These are phyloP conservation scores for Cystobasidium pallidum DNA, from an alignment of 1,284 basidiomycete genomes.

Conservation along the genomic window DNA sequence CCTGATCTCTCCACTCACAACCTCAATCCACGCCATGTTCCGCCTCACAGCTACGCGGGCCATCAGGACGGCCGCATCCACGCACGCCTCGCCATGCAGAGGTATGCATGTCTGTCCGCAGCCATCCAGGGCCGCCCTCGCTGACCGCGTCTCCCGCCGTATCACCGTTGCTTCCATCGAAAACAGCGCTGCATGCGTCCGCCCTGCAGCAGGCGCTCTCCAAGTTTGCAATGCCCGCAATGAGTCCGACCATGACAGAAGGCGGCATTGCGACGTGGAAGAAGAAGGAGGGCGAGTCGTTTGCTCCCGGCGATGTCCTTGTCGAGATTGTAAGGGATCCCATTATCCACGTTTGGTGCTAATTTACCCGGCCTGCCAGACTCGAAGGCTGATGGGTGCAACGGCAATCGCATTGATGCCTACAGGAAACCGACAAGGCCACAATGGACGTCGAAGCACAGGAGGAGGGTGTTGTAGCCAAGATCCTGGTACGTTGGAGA, in stretches of 20 bases:
- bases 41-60: conserved; percentile 21
- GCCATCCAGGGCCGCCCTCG: too few relatives aligned
- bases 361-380: conserved; percentile 5
- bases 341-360: conserved; percentile 1
- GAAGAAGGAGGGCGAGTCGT: conserved; percentile 91
- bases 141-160: background rate
- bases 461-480: conserved; percentile 92
- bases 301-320: conserved; percentile 85
- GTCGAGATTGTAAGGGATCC: conserved; percentile 78
- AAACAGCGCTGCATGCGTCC: conserved; percentile 77
- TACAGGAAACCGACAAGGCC: conserved; percentile 97
- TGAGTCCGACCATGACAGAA: conserved; percentile 99
- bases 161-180: background rate
- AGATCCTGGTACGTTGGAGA: conserved; percentile 73
- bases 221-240: conserved; percentile 96
- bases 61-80: conserved; percentile 15
- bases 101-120: background rate
- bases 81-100: conserved; percentile 14
- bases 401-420: background rate
- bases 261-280: conserved; percentile 98
- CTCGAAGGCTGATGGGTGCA: background rate
- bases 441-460: conserved; percentile 99
- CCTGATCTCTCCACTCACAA: too few relatives aligned
- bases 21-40: conserved; percentile 20
- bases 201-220: conserved; percentile 75